Base-by-base conservation (phyloP, 169 alveolate species). In the Cryptosporidium muris region DNA sequence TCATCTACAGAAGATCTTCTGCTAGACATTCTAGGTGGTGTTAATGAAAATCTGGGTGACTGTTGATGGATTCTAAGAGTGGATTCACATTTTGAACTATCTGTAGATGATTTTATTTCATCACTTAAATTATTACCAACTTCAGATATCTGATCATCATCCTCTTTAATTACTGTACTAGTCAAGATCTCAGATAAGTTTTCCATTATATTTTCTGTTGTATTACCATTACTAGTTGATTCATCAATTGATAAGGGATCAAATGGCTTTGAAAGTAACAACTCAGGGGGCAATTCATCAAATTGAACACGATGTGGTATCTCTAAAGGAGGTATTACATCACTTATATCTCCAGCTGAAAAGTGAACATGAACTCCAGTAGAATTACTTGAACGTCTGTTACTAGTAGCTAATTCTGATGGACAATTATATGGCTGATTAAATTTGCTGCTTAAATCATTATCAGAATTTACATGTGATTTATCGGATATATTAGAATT, bases 271-370 rank as follows among this genome's bases (percentile, higher is more conserved):
- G 85, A 74, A 74, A 54, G 47, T 36, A 74, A 74, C 5, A 74
- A 14, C 14, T 74, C 85, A 38, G 85, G 85, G 36, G 85, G 85
- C 16, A 74, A 53, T 60, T 74, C 85, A 56, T 74, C 85, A 54
- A 74, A 74, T 37, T 74, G 85, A 7, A 74, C 85, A 2, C 68
- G 54, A 54, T 74, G 85, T 49, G 54, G 74, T 36, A 74, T 74
- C 64, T 74, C 60, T 9, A 74, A 42, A 47, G 85, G 85, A 4
- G 85, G 85, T 1, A 74, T 74, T 43, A 74, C 64, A 16, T 74
- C 85, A 43, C 85, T 74, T 42, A 74, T 68, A 74, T 74, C 85
- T n/a, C 85, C 85, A 45, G 60, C 85, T 7, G 85, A 74, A 74
- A 74, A 74, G 43, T 68, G 54, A 25, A 74, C 85, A 74, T 74